Conservation (phyloP, 1,139 yeast genomes). For the Yamadazyma siamensis region DNA sequence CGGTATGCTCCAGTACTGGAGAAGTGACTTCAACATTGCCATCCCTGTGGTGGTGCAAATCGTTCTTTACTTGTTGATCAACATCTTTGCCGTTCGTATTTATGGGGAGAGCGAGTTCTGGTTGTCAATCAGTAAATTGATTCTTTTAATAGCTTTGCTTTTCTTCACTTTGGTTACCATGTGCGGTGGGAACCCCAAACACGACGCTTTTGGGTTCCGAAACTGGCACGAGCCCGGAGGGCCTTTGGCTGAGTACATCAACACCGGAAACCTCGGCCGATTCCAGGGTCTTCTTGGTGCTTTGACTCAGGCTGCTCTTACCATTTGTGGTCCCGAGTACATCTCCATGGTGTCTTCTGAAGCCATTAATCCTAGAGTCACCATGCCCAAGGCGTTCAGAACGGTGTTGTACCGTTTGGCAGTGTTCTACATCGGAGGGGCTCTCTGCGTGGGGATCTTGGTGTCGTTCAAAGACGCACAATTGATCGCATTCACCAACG, state of each 20-base stretch:
- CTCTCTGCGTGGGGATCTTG: conserved; percentile 34
- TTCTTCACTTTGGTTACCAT: conserved; percentile 70
- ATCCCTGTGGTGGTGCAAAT: conserved; percentile 61
- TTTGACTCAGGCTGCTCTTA: conserved; percentile 56
- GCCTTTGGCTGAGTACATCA: conserved; percentile 50
- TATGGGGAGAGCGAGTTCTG: conserved; percentile 82
- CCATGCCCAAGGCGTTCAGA: conserved; percentile 71
- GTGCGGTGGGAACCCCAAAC: conserved; percentile 79
- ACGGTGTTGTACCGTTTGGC: conserved; percentile 70
- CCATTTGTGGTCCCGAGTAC: conserved; percentile 81
- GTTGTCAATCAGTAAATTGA: conserved; percentile 68
- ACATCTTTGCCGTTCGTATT: conserved; percentile 63
- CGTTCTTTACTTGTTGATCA: conserved; percentile 55
- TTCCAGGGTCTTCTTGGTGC: conserved; percentile 69
- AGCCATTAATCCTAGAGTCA: conserved; percentile 67
- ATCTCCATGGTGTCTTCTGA: conserved; percentile 82
- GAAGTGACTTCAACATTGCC: conserved; percentile 65
- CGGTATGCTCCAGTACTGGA: conserved; percentile 73
- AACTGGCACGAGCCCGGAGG: conserved; percentile 50
- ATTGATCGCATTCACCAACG: conserved; percentile 20
- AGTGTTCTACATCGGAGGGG: conserved; percentile 58
- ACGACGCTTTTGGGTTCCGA: conserved; percentile 63
- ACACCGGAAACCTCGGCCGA: conserved; percentile 59
- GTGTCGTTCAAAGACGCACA: conserved; percentile 37
- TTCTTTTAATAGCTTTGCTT: conserved; percentile 66